Evolutionary conservation across 768 basidiomycete species (phyloP).

Genomic region (Clitopilus hobsonii): DNA sequence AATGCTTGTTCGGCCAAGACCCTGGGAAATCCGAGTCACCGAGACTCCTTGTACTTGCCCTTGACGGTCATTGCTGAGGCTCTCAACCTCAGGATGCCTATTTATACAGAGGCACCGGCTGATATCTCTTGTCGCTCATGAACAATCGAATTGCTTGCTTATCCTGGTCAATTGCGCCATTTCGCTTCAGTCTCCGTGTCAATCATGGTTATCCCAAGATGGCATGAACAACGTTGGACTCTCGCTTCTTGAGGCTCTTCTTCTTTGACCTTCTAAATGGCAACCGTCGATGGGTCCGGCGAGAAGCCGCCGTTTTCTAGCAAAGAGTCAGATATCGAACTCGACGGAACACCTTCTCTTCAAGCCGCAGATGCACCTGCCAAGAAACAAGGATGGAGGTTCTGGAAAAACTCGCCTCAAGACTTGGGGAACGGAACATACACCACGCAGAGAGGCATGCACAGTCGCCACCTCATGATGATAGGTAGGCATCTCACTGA

Average conservation of each 20-base stretch:
- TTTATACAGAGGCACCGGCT: background rate
- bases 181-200: background rate
- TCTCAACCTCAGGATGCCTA: too few species aligned
- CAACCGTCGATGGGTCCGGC: background rate
- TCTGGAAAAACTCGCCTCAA: background rate
- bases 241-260: background rate
- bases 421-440: slow-evolving; percentile 3
- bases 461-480: slow-evolving; percentile 27
- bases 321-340: background rate
- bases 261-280: background rate
- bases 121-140: too few species aligned
- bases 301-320: background rate
- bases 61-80: too few species aligned
- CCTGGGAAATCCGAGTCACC: too few species aligned
- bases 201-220: background rate
- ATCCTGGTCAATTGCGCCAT: background rate
- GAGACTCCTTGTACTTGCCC: too few species aligned
- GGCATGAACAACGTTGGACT: background rate
- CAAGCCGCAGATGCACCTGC: background rate
- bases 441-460: slow-evolving; percentile 22
- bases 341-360: background rate
- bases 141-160: too few species aligned
- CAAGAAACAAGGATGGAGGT: background rate
- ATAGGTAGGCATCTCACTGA: slow-evolving; percentile 16
- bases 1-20: too few species aligned